Percentiles rank a stretch among this genome's conserved stretches.
These are phyloP conservation scores for Penicillium maclennaniae DNA, from an alignment of 495 filamentous ascomycete species.

Conservation along the genomic window DNA sequence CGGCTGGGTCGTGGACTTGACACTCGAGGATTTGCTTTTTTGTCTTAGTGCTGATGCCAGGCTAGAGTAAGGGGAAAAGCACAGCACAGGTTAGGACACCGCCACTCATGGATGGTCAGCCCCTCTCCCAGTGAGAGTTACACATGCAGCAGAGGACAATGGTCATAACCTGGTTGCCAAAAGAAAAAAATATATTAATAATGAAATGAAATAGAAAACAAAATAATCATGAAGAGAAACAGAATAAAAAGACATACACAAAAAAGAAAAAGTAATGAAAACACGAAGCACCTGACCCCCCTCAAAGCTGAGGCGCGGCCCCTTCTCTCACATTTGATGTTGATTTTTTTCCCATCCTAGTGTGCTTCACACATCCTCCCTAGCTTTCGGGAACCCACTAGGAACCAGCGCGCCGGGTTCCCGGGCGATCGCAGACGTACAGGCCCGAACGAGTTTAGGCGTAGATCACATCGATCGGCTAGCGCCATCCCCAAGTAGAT, in stretches of 20 bases:
- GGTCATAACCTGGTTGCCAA: neutral
- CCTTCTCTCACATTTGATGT: neutral
- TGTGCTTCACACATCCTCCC: slow-evolving; percentile 1
- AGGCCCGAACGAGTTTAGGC: slow-evolving; percentile 7
- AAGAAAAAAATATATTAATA: slow-evolving; percentile 6
- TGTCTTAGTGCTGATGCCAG: neutral
- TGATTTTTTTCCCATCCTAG: neutral
- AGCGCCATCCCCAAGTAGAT: slow-evolving; percentile 11
- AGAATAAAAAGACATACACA: slow-evolving; percentile 7
- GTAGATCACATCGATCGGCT: slow-evolving; percentile 6
- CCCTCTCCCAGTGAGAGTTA: slow-evolving; percentile 20
- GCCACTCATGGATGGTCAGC: slow-evolving; percentile 21
- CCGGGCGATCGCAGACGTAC: slow-evolving; percentile 24
- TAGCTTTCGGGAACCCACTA: slow-evolving; percentile 16
- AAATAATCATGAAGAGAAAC: too few species aligned
- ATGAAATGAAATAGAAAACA: slow-evolving; percentile 4
- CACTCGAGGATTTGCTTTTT: slow-evolving; percentile 9
- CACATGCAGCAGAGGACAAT: slow-evolving; percentile 8
- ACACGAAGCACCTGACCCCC: slow-evolving; percentile 2
- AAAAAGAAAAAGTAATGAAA: slow-evolving; percentile 8
- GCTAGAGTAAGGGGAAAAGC: neutral
- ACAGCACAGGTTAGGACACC: neutral
- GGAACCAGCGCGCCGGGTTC: slow-evolving; percentile 27
- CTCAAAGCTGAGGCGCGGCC: slow-evolving; percentile 3
- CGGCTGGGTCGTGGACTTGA: slow-evolving; percentile 9